Evolutionary conservation across 78 protist species (phyloP), one percentile per base, ranked within the genome.

Genomic region (slime mould (Dictyostelium discoideum)): DNA sequence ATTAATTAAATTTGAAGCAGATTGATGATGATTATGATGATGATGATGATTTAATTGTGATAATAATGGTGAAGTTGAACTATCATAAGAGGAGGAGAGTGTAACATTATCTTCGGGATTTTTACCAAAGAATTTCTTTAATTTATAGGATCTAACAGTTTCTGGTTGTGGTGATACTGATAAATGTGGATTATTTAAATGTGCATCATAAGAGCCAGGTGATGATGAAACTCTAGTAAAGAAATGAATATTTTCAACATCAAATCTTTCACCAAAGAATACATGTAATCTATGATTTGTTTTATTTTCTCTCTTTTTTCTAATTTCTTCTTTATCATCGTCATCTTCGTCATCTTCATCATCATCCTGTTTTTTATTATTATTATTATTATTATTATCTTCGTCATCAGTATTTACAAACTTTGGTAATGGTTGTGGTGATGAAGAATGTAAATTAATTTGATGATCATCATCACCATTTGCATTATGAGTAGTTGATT

Each of bases 201-300:
- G 13, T 7, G 24, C 32, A 22, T n/a, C 54, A 40, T 40, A 40
- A 26, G 76, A 37, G 7, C 69, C 54, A 5, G 54, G 54, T 39
- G 85, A 44, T 48, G 63, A 67, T 10, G 87, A 84, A 6, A 84
- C 42, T 32, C 87, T 26, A 10, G 50, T 26, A 16, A 16, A 3
- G 16, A 60, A 84, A 26, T 60, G 72, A 60, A 37, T 39, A 39
- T 84, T 60, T 63, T 87, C 93, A 26, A 87, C 84, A 65, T 87
- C 93, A 57, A 87, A 87, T 87, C 93, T 87, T 79, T 87, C 93
- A 39, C 84, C 84, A 87, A 73, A 87, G 42, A 87, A 87, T 87
- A 79, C 93, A 40, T 87, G 93, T 32, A 87, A 44, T 79, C 72
- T 77, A 11, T 85, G 79, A 26, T 63, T 69, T 16, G 69, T 37